phyloP scores from a whole-genome alignment of 352 stramenopile species.

The Phytopythium vexans region DNA sequence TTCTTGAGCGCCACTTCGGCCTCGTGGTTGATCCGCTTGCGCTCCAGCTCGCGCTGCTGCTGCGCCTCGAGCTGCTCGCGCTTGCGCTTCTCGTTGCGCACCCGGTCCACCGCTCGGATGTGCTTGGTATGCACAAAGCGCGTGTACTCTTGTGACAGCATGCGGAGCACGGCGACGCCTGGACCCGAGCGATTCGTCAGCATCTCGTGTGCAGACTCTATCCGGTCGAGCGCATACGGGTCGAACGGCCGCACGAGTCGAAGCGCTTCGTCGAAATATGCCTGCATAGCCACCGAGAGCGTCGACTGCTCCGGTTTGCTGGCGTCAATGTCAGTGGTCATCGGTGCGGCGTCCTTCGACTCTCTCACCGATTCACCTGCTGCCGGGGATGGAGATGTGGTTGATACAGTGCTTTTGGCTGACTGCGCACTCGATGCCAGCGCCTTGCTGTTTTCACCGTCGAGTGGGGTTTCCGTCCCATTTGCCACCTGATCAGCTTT shows the following conservation, averaged over 20 bases:
- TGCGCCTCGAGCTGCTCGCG: conserved; percentile 62
- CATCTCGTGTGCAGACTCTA: conserved; percentile 62
- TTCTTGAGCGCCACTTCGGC: conserved; percentile 68
- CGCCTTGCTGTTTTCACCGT: no score
- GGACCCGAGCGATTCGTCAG: conserved; percentile 54
- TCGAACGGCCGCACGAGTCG: conserved; percentile 62
- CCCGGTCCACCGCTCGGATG: conserved; percentile 69
- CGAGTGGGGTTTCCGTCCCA: no score
- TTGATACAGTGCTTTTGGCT: no score
- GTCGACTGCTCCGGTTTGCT: conserved; percentile 9
- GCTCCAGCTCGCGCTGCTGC: conserved; percentile 51
- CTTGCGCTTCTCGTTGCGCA: conserved; percentile 62
- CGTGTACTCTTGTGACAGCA: conserved; percentile 81
- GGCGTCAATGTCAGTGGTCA: background rate
- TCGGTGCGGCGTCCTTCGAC: background rate
- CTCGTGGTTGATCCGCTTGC: conserved; percentile 65
- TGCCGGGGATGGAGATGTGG: no score
- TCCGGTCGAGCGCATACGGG: conserved; percentile 60
- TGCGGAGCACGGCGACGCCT: conserved; percentile 57
- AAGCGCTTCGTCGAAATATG: conserved; percentile 64
- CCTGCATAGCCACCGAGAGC: conserved; percentile 32
- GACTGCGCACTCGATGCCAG: no score
- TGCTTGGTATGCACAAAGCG: conserved; percentile 85
- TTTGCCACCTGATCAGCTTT: no score
- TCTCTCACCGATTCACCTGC: background rate